Evolutionary conservation across 345 rosid species (phyloP).

Genomic region (Kandelia obovata): DNA sequence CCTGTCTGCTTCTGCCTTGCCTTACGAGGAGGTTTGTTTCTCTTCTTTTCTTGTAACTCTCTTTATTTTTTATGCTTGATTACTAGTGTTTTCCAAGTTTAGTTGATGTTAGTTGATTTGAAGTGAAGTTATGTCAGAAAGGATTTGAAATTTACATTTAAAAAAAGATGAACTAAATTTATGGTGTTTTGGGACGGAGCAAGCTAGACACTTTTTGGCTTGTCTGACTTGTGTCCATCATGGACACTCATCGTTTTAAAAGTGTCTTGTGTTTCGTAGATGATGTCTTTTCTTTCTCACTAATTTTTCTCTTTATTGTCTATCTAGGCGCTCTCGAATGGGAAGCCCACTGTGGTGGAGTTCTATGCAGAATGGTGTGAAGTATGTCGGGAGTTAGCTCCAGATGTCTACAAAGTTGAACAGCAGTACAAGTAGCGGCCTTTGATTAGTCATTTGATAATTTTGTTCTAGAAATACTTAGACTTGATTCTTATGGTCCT

Average conservation of each 20-base stretch:
- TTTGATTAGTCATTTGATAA: background rate
- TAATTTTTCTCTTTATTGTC: constrained; percentile 6
- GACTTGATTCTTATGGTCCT: background rate
- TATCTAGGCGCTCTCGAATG: constrained; percentile 76
- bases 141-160: no score
- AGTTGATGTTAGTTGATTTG: no score
- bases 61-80: background rate
- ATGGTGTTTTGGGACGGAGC: no score
- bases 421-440: constrained; percentile 72
- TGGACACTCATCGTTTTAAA: no score
- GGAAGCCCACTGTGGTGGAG: constrained; percentile 94
- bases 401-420: constrained; percentile 87
- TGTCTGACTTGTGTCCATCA: no score
- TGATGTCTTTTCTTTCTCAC: background rate
- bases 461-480: background rate
- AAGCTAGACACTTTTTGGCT: no score
- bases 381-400: constrained; percentile 90
- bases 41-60: background rate
- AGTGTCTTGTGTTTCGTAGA: no score
- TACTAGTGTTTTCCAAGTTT: no score
- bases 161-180: no score
- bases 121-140: no score
- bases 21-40: constrained; percentile 70
- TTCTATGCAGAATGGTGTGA: constrained; percentile 99
- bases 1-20: constrained; percentile 60